Evolutionary conservation across 805 yeast genomes (phyloP), one percentile per base, ranked within the genome.

Genomic region (Tetrapisispora iriomotensis): DNA sequence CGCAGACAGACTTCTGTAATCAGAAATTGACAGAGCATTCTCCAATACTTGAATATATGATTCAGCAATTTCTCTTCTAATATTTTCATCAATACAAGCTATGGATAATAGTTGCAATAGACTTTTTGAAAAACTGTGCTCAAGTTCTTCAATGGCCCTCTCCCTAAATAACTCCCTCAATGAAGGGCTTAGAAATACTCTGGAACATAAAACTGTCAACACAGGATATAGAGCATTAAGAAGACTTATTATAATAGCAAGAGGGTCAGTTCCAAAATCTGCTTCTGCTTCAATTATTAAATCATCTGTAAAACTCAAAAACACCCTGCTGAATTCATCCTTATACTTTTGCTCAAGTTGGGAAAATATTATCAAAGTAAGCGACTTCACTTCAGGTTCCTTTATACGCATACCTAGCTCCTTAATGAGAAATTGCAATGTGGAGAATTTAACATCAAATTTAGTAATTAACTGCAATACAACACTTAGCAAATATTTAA

Each of bases 51-150:
- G 50, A 27, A 67, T 43, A 53, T 71, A 78, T 34, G 66, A 62
- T 17, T 66, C 62, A 1, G 73, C 61, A 30, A 75, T 71, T 29
- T 61, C 60, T n/a, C 53, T 57, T 40, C 82, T 66, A 24, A 76
- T 65, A 1, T 58, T 51, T 29, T 75, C 78, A 39, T 69, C 71
- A 19, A 75, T 63, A 46, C 81, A 74, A 0, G 77, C 68, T 14
- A 59, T 58, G 0, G 74, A 67, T 22, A 73, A 54, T 13, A 72
- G 42, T 3, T 37, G 30, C 6, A 73, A 41, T 0, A 71, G 46
- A 12, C 42, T 45, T 21, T 46, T 48, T 1, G 55, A 50, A 8
- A 59, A 49, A 1, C 41, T 40, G 17, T 43, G 40, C 27, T 51
- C 55, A 4, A 46, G 40, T 7, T 44, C 19, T 27, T 33, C 29